Percentiles rank a stretch among this genome's conserved stretches.
These are phyloP conservation scores for Candida glucosophila DNA, from an alignment of 1,139 yeast species.

Conservation along the genomic window DNA sequence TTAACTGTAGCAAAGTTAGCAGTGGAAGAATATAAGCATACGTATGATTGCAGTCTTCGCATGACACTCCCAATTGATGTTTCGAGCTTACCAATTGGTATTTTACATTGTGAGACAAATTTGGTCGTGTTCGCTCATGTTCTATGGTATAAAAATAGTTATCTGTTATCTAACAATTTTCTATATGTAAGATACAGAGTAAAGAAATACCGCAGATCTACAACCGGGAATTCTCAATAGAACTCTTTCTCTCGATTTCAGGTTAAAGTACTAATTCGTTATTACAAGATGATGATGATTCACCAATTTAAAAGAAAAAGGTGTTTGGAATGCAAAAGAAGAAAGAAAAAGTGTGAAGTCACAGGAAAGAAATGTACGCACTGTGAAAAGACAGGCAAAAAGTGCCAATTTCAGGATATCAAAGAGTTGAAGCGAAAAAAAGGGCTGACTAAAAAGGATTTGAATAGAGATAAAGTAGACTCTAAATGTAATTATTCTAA, in stretches of 20 bases:
- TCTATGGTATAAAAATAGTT: not conserved
- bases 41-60: too few species aligned
- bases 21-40: too few species aligned
- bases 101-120: too few species aligned
- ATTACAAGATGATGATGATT: constrained; percentile 1
- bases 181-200: not conserved
- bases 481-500: constrained; percentile 1
- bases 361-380: constrained; percentile 1
- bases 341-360: constrained; percentile 3
- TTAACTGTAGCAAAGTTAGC: too few species aligned
- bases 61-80: too few species aligned
- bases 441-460: not conserved
- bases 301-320: constrained; percentile 2
- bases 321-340: constrained; percentile 3
- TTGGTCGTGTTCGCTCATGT: too few species aligned
- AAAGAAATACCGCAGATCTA: not conserved
- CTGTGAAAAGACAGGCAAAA: constrained; percentile 1
- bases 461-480: not conserved
- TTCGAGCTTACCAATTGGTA: too few species aligned
- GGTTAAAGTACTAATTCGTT: not conserved
- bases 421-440: not conserved
- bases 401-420: constrained; percentile 1
- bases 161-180: not conserved
- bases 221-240: not conserved
- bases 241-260: not conserved